Evolutionary conservation across 345 rosid genomes (phyloP).

Genomic region (Salix exigua): DNA sequence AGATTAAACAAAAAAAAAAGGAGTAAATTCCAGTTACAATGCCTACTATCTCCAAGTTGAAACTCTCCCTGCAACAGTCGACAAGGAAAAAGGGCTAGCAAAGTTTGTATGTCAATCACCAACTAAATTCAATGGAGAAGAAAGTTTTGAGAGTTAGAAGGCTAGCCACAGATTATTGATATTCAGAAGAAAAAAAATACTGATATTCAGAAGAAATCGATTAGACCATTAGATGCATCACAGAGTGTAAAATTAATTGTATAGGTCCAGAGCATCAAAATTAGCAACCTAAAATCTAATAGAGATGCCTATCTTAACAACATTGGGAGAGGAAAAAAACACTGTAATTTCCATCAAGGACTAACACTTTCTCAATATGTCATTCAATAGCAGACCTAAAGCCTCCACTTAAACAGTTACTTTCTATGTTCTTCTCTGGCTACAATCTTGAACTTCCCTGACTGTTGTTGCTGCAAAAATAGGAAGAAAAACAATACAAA

Average conservation of each 20-base stretch:
- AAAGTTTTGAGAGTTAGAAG: neutral
- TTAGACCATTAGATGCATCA: neutral
- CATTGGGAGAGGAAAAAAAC: neutral
- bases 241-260: neutral
- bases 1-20: too few relatives aligned
- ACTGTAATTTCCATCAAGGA: neutral
- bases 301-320: neutral
- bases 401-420: conserved; percentile 15
- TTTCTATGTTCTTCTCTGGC: conserved; percentile 52
- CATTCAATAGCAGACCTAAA: neutral
- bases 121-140: neutral
- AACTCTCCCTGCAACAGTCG: too few relatives aligned
- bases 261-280: neutral
- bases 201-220: neutral
- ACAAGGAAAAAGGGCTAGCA: neutral
- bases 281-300: neutral
- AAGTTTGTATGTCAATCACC: neutral
- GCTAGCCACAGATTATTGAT: neutral
- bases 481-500: neutral
- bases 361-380: neutral
- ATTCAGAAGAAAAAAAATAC: neutral
- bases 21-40: neutral
- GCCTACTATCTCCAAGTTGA: neutral
- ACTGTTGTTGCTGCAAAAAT: conserved; percentile 70
- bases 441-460: conserved; percentile 95